Conservation (phyloP, 345 rosid species). For the Gossypium mustelinum region DNA sequence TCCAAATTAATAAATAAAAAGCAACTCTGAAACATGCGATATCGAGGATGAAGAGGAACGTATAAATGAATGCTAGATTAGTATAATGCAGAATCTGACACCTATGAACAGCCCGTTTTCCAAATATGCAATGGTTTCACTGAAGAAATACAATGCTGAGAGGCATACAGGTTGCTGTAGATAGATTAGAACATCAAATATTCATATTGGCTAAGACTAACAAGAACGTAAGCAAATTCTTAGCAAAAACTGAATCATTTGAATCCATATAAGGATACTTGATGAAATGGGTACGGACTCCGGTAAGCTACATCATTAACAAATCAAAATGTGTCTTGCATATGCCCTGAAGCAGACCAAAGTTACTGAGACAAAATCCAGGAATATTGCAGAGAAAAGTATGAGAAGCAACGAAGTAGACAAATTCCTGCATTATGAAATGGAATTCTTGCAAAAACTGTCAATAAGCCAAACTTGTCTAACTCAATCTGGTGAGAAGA, state of each 20-base stretch:
- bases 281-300: not conserved
- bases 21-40: not conserved
- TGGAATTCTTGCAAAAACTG: not conserved
- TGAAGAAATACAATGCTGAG: not conserved
- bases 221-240: not conserved
- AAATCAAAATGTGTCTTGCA: not conserved
- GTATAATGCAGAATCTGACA: not conserved
- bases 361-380: not conserved
- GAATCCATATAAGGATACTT: not conserved
- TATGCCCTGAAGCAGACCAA: not conserved
- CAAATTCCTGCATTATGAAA: not conserved
- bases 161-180: not conserved
- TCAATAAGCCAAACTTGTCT: not conserved
- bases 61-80: not conserved
- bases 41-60: not conserved
- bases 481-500: not conserved
- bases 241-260: conserved; percentile 10
- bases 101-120: not conserved
- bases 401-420: not conserved
- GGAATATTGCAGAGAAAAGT: not conserved
- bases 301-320: not conserved
- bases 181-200: not conserved
- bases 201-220: not conserved
- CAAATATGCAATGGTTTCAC: not conserved
- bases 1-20: conserved; percentile 2